A percentile compares a stretch with the other conserved stretches of the same genome.
Evolutionary conservation across 495 filamentous ascomycete genomes (phyloP).

Genomic region (Neurospora africana): DNA sequence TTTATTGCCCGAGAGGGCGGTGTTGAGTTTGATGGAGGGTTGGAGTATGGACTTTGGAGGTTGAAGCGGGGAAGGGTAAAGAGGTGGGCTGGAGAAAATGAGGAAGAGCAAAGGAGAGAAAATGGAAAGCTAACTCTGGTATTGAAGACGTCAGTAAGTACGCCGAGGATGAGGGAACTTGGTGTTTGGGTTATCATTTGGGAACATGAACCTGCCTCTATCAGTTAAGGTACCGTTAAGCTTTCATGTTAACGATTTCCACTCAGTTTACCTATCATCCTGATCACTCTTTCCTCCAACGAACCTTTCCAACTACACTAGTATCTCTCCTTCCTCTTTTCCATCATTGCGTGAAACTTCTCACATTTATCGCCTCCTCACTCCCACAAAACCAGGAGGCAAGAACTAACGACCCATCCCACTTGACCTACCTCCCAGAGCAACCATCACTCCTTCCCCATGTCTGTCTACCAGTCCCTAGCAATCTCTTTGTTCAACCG

Average conservation of each 20-base stretch:
- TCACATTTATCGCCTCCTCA: background rate
- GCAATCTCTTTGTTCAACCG: background rate
- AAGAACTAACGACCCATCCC: background rate
- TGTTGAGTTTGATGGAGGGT: background rate
- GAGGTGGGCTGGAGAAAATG: background rate
- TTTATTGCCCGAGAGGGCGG: background rate
- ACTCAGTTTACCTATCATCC: background rate
- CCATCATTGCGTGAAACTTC: background rate
- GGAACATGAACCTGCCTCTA: background rate
- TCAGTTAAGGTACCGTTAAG: background rate
- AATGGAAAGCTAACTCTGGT: background rate
- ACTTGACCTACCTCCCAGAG: background rate
- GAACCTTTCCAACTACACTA: background rate
- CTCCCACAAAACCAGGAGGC: background rate
- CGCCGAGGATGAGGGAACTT: background rate
- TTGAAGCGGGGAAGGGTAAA: background rate
- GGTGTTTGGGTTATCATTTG: background rate
- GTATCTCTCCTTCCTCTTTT: background rate
- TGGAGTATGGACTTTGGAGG: background rate
- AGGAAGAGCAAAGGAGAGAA: background rate
- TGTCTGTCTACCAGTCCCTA: background rate
- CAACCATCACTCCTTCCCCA: background rate
- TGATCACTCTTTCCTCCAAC: background rate
- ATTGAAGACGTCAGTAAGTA: background rate
- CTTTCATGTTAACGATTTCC: background rate